Percentiles rank a stretch among this genome's conserved stretches.
Evolutionary conservation across 345 rosid species (phyloP).

Genomic region (Linum tenue): DNA sequence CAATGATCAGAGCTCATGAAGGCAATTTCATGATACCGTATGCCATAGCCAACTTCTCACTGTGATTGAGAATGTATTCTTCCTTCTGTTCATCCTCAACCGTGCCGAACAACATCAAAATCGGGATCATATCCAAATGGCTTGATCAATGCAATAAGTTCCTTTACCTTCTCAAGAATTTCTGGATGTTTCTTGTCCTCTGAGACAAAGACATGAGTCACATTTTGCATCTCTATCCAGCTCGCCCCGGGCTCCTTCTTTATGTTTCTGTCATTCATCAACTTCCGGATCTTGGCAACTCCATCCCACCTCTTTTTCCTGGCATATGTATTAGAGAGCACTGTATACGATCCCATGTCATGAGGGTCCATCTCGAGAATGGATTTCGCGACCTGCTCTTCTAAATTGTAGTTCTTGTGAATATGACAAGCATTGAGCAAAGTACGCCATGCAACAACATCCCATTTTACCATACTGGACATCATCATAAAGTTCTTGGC

Average conservation of each 20-base stretch:
- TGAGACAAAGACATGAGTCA: slow-evolving; percentile 54
- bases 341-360: slow-evolving; percentile 56
- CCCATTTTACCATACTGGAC: slow-evolving; percentile 58
- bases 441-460: slow-evolving; percentile 69
- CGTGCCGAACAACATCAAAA: slow-evolving; percentile 48
- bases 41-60: slow-evolving; percentile 79
- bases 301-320: slow-evolving; percentile 65
- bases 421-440: slow-evolving; percentile 62
- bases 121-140: slow-evolving; percentile 63
- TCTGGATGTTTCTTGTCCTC: slow-evolving; percentile 62
- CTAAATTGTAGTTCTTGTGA: slow-evolving; percentile 48
- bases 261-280: slow-evolving; percentile 50
- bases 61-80: slow-evolving; percentile 57
- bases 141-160: slow-evolving; percentile 49
- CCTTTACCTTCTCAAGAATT: slow-evolving; percentile 49
- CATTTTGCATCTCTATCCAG: slow-evolving; percentile 56
- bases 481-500: slow-evolving; percentile 56
- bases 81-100: slow-evolving; percentile 84
- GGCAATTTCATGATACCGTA: slow-evolving; percentile 68
- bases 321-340: slow-evolving; percentile 58
- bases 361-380: slow-evolving; percentile 41
- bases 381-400: slow-evolving; percentile 44
- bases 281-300: slow-evolving; percentile 47
- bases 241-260: slow-evolving; percentile 91
- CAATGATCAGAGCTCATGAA: slow-evolving; percentile 42